Base-by-base conservation (phyloP, 1,284 basidiomycete species). In the Sporisorium iseilematis-ciliati region DNA sequence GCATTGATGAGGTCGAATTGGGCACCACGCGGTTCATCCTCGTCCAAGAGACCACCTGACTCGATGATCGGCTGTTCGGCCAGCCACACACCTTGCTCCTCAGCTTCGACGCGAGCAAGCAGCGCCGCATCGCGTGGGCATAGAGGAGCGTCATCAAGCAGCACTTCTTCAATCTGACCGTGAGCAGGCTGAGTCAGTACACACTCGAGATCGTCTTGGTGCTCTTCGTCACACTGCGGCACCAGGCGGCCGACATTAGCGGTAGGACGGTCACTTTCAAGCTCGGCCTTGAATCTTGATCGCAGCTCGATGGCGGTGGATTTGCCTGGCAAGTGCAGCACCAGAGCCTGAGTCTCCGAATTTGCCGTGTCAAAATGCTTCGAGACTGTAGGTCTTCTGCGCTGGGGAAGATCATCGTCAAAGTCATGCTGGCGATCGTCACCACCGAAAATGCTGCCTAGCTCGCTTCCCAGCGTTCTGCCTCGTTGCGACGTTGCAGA, bases 381-480 rank as follows among this genome's bases (percentile, higher is more conserved):
- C 18, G 57, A 2, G 14, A 26, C 23, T 20, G 38, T 31, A n/a
- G 50, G 25, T 40, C 68, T 48, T 42, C 75, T 65, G 21, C 31
- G 40, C 29, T 70, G 70, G 21, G 70, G 70, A 20, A 74, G 52
- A 26, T 73, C 69, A 41, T 74, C 66, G 58, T 70, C 59, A 31
- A 74, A 65, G 45, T 71, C 69, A 33, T 63, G 43, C 56, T 61
- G 61, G 26, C 77, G 72, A 26, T 80, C 78, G 29, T 69, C 70
- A 18, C 67, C 75, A 18, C 77, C 80, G 54, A 74, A 75, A 56
- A 79, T 68, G 65, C 79, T 81, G n/a, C 80, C 78, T 11, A 81
- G 70, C 70, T 81, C 80, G 49, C 79, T 82, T 10, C 72, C 79
- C 16, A 82, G 59, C 14, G 72, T 77, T 20, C 70, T 53, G n/a